phyloP scores from a whole-genome alignment of 1,284 basidiomycete species.

The Crepidotus sp. region DNA sequence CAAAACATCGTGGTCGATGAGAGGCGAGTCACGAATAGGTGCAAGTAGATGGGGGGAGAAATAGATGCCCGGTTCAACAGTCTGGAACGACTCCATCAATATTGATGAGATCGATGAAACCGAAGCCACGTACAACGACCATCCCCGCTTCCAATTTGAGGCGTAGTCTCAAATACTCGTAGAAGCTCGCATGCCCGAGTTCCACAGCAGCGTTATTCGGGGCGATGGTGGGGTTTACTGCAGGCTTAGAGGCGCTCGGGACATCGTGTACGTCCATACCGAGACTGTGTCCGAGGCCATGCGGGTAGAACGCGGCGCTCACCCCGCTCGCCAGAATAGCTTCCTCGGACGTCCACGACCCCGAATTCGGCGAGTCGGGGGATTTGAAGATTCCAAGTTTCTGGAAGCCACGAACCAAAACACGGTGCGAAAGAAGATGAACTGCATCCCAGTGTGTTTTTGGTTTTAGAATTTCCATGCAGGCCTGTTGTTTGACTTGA shows the following conservation, averaged over 20 bases:
- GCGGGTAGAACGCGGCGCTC: constrained; percentile 83
- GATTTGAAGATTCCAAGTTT: constrained; percentile 66
- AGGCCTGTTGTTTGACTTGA: constrained; percentile 33
- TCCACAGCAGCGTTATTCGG: constrained; percentile 23
- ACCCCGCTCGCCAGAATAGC: constrained; percentile 69
- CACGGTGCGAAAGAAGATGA: constrained; percentile 73
- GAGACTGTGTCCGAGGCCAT: constrained; percentile 82
- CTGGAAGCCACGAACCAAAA: constrained; percentile 67
- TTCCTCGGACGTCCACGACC: constrained; percentile 52
- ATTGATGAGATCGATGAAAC: neutral
- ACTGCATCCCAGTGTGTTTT: constrained; percentile 81
- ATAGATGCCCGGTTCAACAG: constrained; percentile 85
- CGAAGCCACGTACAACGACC: constrained; percentile 56
- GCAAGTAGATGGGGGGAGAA: constrained; percentile 74
- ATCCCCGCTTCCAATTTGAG: constrained; percentile 66
- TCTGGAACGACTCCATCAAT: too few species aligned
- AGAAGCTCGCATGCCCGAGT: constrained; percentile 57
- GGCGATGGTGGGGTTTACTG: constrained; percentile 39
- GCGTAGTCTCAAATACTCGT: constrained; percentile 70
- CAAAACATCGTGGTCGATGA: constrained; percentile 66
- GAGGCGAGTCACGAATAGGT: constrained; percentile 55
- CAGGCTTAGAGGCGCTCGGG: constrained; percentile 63
- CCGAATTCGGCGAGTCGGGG: constrained; percentile 36
- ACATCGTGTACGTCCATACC: constrained; percentile 40
- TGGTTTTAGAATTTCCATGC: constrained; percentile 61